Conservation (phyloP, 257 asterid genomes). For the Lantana camara region DNA sequence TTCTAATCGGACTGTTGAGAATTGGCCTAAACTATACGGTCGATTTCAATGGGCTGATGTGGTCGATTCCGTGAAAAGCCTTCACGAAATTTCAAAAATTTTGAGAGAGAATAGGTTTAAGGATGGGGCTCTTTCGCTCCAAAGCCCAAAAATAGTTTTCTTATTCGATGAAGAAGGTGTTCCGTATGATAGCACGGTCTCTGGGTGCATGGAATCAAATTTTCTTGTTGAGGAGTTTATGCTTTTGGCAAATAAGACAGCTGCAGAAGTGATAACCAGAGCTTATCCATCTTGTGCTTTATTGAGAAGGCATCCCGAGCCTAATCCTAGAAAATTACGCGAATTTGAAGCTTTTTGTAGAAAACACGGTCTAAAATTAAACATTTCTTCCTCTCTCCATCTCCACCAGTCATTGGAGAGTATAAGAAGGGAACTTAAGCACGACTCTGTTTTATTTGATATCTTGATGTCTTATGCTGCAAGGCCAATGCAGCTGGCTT, state of each 20-base stretch:
- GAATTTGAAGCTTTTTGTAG: constrained; percentile 74
- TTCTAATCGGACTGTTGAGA: constrained; percentile 23
- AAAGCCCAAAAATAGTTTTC: constrained; percentile 70
- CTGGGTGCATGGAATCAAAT: constrained; percentile 55
- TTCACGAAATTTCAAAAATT: constrained; percentile 52
- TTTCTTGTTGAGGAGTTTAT: constrained; percentile 85
- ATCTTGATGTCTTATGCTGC: constrained; percentile 83
- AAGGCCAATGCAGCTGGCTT: constrained; percentile 89
- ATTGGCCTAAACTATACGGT: constrained; percentile 42
- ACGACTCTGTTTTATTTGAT: constrained; percentile 63
- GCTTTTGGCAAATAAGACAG: constrained; percentile 88
- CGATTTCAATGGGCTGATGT: constrained; percentile 51
- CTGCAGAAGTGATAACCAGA: constrained; percentile 89
- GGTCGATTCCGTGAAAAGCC: constrained; percentile 54
- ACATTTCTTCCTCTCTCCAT: constrained; percentile 61
- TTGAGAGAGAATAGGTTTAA: constrained; percentile 63
- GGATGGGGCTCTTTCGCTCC: constrained; percentile 80
- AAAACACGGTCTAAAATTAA: constrained; percentile 67
- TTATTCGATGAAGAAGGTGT: constrained; percentile 74
- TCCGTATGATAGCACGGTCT: constrained; percentile 61
- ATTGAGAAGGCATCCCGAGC: constrained; percentile 85
- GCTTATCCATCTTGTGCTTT: constrained; percentile 83
- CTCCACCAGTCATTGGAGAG: constrained; percentile 62
- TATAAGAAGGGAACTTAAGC: constrained; percentile 53
- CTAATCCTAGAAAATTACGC: constrained; percentile 66